Conservation (phyloP, 164 flowering plant species). For the Akebia trifoliata region DNA sequence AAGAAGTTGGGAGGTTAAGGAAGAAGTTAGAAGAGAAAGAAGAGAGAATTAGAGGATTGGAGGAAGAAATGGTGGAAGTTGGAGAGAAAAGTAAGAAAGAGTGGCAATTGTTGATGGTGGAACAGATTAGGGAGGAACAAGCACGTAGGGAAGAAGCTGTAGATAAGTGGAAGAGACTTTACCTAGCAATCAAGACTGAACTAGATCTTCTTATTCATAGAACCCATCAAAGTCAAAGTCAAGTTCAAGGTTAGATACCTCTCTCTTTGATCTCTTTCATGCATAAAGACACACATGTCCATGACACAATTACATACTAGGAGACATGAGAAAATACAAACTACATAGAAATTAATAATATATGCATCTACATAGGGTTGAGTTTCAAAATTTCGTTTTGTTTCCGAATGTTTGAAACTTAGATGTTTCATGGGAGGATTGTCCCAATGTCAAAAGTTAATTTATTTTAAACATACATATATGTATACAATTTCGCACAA, state of each 20-base stretch:
- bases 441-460: too few relatives aligned
- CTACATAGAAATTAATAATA: too few relatives aligned
- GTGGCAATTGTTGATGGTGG: constrained; percentile 29
- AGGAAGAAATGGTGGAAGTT: background rate
- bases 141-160: constrained; percentile 54
- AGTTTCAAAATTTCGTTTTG: too few relatives aligned
- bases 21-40: constrained; percentile 41
- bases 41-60: constrained; percentile 23
- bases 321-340: too few relatives aligned
- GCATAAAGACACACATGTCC: background rate
- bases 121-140: constrained; percentile 52
- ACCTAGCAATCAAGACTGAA: constrained; percentile 71
- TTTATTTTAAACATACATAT: too few relatives aligned
- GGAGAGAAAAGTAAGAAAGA: constrained; percentile 21
- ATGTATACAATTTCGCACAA: too few relatives aligned
- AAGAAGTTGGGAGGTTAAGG: constrained; percentile 27
- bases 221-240: constrained; percentile 41
- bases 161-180: constrained; percentile 78
- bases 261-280: background rate
- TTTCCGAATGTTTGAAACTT: too few relatives aligned
- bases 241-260: background rate
- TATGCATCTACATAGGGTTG: too few relatives aligned
- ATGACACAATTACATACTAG: background rate
- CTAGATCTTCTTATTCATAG: constrained; percentile 73
- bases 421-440: too few relatives aligned